Conservation (phyloP, 768 basidiomycete genomes). For the Jaapia argillacea region DNA sequence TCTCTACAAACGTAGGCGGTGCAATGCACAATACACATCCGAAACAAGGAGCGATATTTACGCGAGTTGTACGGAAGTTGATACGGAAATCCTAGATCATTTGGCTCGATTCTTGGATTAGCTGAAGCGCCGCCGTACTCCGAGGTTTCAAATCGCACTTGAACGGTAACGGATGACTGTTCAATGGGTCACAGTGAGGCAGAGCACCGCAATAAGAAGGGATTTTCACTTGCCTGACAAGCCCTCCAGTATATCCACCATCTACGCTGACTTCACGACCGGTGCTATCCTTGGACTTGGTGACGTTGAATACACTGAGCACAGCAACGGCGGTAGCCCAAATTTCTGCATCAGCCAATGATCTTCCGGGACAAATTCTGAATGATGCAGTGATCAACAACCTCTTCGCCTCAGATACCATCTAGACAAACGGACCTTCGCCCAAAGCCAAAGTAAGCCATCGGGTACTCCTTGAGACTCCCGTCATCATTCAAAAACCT, state of each 20-base stretch:
- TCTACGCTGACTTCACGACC: slow-evolving; percentile 17
- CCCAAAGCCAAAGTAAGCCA: neutral
- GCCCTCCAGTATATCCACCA: slow-evolving; percentile 20
- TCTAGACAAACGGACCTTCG: neutral
- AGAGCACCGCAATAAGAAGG: neutral
- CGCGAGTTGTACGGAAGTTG: too few species aligned
- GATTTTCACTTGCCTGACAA: slow-evolving; percentile 17
- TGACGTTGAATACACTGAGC: slow-evolving; percentile 13
- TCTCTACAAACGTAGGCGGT: too few species aligned
- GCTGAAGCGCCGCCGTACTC: neutral
- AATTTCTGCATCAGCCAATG: slow-evolving; percentile 19
- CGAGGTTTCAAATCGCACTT: neutral
- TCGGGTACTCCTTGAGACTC: neutral
- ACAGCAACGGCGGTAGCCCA: slow-evolving; percentile 22
- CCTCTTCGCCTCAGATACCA: neutral
- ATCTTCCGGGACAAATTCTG: slow-evolving; percentile 11
- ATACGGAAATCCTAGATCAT: too few species aligned
- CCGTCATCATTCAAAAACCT: neutral
- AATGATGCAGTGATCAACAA: neutral
- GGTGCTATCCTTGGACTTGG: slow-evolving; percentile 12
- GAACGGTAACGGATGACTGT: neutral
- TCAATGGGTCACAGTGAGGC: neutral
- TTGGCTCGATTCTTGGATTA: too few species aligned
- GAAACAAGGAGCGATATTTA: too few species aligned
- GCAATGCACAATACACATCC: too few species aligned